These are phyloP conservation scores for Cyberlindnera subsufficiens DNA, from an alignment of 805 yeast genomes.

Conservation along the genomic window DNA sequence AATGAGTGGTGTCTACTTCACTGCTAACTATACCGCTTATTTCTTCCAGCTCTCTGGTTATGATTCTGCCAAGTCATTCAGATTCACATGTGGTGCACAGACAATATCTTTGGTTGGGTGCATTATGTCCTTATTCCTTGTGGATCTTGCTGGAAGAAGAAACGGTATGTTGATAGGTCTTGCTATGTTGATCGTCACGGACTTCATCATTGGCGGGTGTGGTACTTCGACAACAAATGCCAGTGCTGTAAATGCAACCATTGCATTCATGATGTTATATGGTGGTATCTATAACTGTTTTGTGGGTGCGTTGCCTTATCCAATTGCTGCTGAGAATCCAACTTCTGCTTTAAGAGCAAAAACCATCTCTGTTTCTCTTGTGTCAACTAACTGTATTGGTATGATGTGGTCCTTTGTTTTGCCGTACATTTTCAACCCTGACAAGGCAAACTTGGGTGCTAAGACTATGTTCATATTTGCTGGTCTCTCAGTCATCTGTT, in stretches of 20 bases:
- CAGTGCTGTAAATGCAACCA: conserved; percentile 14
- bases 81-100: conserved; percentile 28
- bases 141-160: conserved; percentile 25
- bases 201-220: conserved; percentile 4
- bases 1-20: conserved; percentile 28
- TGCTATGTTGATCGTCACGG: conserved; percentile 16
- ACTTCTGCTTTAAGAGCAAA: conserved; percentile 31
- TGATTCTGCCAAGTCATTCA: conserved; percentile 32
- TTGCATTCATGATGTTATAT: conserved; percentile 23
- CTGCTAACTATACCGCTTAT: conserved; percentile 40
- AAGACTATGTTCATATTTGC: conserved; percentile 39
- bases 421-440: conserved; percentile 41
- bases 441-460: conserved; percentile 34
- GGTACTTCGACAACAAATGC: conserved; percentile 12
- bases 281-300: conserved; percentile 29
- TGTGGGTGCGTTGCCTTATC: conserved; percentile 32
- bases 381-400: conserved; percentile 23
- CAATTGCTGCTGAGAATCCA: conserved; percentile 32
- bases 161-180: conserved; percentile 24
- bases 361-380: conserved; percentile 3
- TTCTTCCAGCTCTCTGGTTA: conserved; percentile 42
- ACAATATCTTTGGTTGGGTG: conserved; percentile 25
- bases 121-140: conserved; percentile 24
- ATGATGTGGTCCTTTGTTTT: conserved; percentile 30
- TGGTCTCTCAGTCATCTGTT: conserved; percentile 25